Evolutionary conservation across 805 yeast species (phyloP), one percentile per base, ranked within the genome.

Genomic region (Metschnikowia shivogae): DNA sequence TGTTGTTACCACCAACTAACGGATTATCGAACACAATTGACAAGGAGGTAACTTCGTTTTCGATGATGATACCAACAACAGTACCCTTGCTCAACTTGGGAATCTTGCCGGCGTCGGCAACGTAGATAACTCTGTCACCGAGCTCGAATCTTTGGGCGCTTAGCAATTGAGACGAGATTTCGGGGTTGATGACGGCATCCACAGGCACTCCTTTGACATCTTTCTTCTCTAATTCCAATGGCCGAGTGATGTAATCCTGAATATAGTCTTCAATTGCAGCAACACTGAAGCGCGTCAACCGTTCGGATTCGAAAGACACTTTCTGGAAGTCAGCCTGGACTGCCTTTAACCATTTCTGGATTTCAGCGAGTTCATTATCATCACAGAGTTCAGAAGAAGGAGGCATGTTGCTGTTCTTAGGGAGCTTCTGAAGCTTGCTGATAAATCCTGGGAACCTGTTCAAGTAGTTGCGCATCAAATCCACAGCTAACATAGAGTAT

Each of bases 1-100:
- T 73, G 22, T 76, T 80, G 60, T 81, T 84, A 56, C 97, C 98
- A 38, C 93, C 86, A 42, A 89, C 72, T 45, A 92, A 72, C 34
- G 90, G 86, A 45, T 76, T 67, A 59, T 93, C 99, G 73, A 92
- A 93, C 31, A 93, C 64, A 42, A 93, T 82, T 51, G 86, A 89
- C 45, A 93, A 70, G 1, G 83, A 77, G 30, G 80, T 74, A 54
- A 82, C 78, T 30, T 80, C 74, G 34, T 87, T 88, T 34, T 80
- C 72, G 4, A 77, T 65, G 20, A 66, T 67, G 45, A 77, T 70
- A 7, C 86, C 84, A 40, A 87, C 84, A 44, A 93, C 95, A 1
- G 97, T 89, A 62, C 99, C 99, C 58, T 85, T 85, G 22, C 87
- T 76, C 60, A 85, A 89, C 45, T 83, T 66, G 24, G 97, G 96